phyloP scores from a whole-genome alignment of 1,284 basidiomycete species.

The Papiliotrema fonsecae region DNA sequence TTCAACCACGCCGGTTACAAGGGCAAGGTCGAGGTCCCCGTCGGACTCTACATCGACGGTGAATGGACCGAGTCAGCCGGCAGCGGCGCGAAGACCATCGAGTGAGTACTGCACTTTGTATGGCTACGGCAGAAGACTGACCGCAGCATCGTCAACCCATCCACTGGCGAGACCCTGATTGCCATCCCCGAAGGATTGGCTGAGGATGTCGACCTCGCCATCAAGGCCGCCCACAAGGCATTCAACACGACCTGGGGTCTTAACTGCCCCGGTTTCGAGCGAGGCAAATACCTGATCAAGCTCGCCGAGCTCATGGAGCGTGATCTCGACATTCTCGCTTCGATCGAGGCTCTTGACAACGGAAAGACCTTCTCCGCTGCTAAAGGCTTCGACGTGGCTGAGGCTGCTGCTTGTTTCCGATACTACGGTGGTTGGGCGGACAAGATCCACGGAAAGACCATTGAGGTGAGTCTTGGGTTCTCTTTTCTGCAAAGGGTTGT shows the following conservation, averaged over 20 bases:
- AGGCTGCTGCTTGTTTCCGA: conserved; percentile 64
- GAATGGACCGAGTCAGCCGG: conserved; percentile 70
- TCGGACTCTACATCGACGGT: conserved; percentile 78
- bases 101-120: conserved; percentile 25
- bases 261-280: conserved; percentile 56
- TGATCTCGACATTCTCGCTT: conserved; percentile 65
- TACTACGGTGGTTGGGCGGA: conserved; percentile 59
- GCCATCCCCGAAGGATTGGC: conserved; percentile 63
- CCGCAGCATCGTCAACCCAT: conserved; percentile 70
- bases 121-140: not conserved
- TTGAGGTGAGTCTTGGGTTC: conserved; percentile 49
- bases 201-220: conserved; percentile 69
- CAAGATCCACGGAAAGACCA: conserved; percentile 76
- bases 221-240: conserved; percentile 70
- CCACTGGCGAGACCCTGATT: conserved; percentile 66
- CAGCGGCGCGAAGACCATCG: conserved; percentile 44
- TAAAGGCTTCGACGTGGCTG: conserved; percentile 62
- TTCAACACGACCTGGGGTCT: conserved; percentile 69
- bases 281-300: conserved; percentile 60
- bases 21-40: conserved; percentile 62
- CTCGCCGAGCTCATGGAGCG: conserved; percentile 71
- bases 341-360: conserved; percentile 76
- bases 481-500: not conserved
- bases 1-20: conserved; percentile 63
- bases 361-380: conserved; percentile 67